Evolutionary conservation across 345 rosid genomes (phyloP).

Genomic region (Toxicodendron radicans): DNA sequence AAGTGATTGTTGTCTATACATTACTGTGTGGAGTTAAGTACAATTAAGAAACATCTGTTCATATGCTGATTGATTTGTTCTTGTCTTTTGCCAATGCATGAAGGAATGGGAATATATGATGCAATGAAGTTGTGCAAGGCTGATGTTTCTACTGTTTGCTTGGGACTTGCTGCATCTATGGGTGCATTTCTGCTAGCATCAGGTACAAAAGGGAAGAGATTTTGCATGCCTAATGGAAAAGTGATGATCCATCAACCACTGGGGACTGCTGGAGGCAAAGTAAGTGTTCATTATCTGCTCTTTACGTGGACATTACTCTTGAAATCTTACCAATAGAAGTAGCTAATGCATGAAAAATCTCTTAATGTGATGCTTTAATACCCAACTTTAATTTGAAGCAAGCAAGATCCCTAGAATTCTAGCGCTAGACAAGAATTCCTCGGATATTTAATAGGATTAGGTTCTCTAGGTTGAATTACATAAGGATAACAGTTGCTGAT

Average conservation of each 20-base stretch:
- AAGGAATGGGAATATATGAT: constrained; percentile 96
- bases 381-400: background rate
- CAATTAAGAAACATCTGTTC: background rate
- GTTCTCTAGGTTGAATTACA: background rate
- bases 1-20: background rate
- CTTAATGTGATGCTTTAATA: background rate
- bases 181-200: constrained; percentile 88
- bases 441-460: background rate
- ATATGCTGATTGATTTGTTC: constrained; percentile 16
- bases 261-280: constrained; percentile 88
- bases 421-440: background rate
- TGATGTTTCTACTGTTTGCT: constrained; percentile 90
- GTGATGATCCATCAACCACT: constrained; percentile 96
- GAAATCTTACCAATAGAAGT: background rate
- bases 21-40: background rate
- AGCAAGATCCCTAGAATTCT: background rate
- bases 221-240: constrained; percentile 92
- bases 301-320: background rate
- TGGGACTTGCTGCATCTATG: constrained; percentile 94
- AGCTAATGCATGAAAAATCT: constrained; percentile 6
- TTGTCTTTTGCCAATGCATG: constrained; percentile 18
- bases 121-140: constrained; percentile 96
- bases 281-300: constrained; percentile 31
- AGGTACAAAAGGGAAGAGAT: constrained; percentile 92
- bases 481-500: background rate